Conservation (phyloP, 495 filamentous ascomycete genomes). For the Penicillium ochrochloron region DNA sequence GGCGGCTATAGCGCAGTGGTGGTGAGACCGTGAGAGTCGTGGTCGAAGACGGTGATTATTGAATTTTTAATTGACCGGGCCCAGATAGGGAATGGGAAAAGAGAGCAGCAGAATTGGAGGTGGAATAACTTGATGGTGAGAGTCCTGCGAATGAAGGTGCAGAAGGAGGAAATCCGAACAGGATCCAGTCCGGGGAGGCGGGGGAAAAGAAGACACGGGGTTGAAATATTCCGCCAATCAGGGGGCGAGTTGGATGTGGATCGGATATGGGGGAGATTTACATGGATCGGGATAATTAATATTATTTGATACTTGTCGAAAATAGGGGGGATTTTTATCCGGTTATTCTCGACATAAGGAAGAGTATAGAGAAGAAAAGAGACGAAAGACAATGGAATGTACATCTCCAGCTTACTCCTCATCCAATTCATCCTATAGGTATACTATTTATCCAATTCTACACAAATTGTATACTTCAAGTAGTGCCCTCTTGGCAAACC, state of each 20-base stretch:
- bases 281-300: not conserved
- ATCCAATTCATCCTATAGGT: no score
- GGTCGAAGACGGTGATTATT: not conserved
- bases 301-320: no score
- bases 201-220: constrained; percentile 31
- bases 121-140: not conserved
- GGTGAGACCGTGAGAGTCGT: not conserved
- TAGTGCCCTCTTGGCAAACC: no score
- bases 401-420: no score
- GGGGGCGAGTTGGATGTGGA: not conserved
- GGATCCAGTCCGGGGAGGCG: constrained; percentile 21
- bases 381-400: no score
- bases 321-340: not conserved
- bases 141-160: constrained; percentile 7
- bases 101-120: not conserved
- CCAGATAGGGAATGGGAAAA: not conserved
- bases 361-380: no score
- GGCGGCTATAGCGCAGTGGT: not conserved
- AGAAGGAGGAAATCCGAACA: not conserved
- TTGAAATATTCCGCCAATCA: constrained; percentile 50
- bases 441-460: no score
- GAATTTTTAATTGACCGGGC: no score
- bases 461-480: no score
- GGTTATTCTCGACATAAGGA: not conserved
- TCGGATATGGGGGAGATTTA: not conserved